Percentiles rank a stretch among this genome's conserved stretches.
These are phyloP conservation scores for Gaertneriomyces semiglobifer DNA, from an alignment of 192 early-diverging fungal species.

Conservation along the genomic window DNA sequence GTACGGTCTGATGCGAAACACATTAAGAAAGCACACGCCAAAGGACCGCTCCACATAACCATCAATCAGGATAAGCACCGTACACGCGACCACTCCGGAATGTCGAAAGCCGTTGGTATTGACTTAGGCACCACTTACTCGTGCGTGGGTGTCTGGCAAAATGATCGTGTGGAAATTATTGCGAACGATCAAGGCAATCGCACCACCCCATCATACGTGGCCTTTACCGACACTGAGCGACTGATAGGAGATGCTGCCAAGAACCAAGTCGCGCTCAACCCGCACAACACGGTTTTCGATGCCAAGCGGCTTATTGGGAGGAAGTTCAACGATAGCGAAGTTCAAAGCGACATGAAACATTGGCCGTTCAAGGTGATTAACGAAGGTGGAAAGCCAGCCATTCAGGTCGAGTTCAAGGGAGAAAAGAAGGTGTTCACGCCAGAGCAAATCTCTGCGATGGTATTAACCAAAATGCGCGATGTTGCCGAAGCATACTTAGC, in stretches of 20 bases:
- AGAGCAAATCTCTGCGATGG: conserved; percentile 89
- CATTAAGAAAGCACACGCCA: background rate
- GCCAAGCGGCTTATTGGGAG: conserved; percentile 98
- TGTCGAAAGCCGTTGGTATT: conserved; percentile 82
- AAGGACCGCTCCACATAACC: background rate
- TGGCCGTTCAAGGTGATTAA: conserved; percentile 95
- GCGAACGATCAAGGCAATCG: conserved; percentile 99
- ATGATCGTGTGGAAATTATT: conserved; percentile 83
- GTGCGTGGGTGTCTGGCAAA: conserved; percentile 45
- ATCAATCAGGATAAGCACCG: background rate
- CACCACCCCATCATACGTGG: conserved; percentile 96
- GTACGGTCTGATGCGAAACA: background rate
- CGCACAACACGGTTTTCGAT: conserved; percentile 96
- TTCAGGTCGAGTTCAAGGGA: conserved; percentile 91
- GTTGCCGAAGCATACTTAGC: conserved; percentile 85
- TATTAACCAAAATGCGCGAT: conserved; percentile 91
- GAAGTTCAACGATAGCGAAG: conserved; percentile 83
- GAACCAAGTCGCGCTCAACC: conserved; percentile 94
- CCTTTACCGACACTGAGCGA: conserved; percentile 95
- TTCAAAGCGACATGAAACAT: conserved; percentile 99
- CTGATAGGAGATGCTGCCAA: conserved; percentile 98
- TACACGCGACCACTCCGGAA: background rate
- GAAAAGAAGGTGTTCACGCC: conserved; percentile 93
- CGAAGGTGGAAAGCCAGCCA: conserved; percentile 79
- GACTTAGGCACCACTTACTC: conserved; percentile 98